Evolutionary conservation across 305 asterid species (phyloP).

Genomic region (Solanum hybrid): DNA sequence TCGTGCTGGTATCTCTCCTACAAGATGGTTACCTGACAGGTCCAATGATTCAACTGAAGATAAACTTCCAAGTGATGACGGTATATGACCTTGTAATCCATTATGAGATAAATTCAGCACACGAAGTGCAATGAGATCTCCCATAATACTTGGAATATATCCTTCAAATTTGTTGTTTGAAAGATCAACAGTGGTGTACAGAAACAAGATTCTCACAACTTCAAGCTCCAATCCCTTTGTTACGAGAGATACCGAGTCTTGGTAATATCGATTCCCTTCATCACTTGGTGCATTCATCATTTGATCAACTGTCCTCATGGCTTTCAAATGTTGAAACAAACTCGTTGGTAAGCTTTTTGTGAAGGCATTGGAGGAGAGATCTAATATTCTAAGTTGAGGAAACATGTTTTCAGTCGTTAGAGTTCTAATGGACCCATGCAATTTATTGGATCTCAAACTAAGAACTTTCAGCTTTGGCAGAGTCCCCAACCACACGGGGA

Average conservation of each 20-base stretch:
- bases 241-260: background rate
- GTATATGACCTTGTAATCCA: constrained; percentile 7
- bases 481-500: constrained; percentile 8
- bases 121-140: constrained; percentile 3
- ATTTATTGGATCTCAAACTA: constrained; percentile 17
- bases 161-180: constrained; percentile 20
- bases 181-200: constrained; percentile 14
- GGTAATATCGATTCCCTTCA: background rate
- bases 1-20: constrained; percentile 3
- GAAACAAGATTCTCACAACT: background rate
- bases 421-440: constrained; percentile 4
- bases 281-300: background rate
- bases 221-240: background rate
- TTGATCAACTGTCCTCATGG: background rate
- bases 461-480: constrained; percentile 16
- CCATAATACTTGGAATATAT: constrained; percentile 9
- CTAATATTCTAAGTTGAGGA: constrained; percentile 1
- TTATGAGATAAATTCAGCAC: constrained; percentile 20
- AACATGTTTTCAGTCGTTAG: background rate
- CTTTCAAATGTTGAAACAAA: background rate
- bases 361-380: constrained; percentile 13
- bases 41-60: constrained; percentile 13
- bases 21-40: constrained; percentile 7
- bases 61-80: background rate
- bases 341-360: background rate